A percentile compares a stretch with the other conserved stretches of the same genome.
Evolutionary conservation across 257 asterid genomes (phyloP).

Genomic region (Solanum phureja): DNA sequence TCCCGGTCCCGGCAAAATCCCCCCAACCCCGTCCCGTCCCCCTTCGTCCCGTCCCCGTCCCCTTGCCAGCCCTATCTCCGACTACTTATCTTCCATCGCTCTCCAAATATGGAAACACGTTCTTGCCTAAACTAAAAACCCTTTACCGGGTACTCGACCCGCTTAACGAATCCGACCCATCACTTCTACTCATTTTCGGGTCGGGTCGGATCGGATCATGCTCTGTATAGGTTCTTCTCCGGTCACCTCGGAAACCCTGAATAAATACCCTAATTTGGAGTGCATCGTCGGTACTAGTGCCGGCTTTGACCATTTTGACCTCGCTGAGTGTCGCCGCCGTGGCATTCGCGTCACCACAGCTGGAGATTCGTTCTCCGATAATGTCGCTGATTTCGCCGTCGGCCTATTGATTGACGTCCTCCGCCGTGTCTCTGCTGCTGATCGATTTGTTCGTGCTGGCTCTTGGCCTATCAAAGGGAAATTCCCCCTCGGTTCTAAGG

Average conservation of each 20-base stretch:
- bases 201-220: conserved; percentile 37
- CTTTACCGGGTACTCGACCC: conserved; percentile 39
- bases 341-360: conserved; percentile 33
- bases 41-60: too few relatives aligned
- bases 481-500: conserved; percentile 32
- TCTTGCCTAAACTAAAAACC: conserved; percentile 7
- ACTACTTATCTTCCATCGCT: conserved; percentile 29
- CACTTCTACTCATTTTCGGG: conserved; percentile 7
- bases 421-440: conserved; percentile 40
- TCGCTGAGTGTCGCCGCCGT: conserved; percentile 43
- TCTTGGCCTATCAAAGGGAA: conserved; percentile 25
- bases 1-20: too few relatives aligned
- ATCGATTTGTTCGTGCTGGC: conserved; percentile 50
- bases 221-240: conserved; percentile 30
- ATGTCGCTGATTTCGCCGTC: conserved; percentile 50
- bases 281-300: conserved; percentile 39
- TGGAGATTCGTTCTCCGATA: conserved; percentile 45
- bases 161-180: conserved; percentile 18
- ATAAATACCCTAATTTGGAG: conserved; percentile 38
- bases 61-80: neutral
- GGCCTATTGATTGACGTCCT: conserved; percentile 50
- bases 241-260: conserved; percentile 25
- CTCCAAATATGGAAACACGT: neutral
- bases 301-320: conserved; percentile 45
- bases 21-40: too few relatives aligned